Conservation (phyloP, 2,329 filamentous ascomycete species). For the Diplodia corticola region DNA sequence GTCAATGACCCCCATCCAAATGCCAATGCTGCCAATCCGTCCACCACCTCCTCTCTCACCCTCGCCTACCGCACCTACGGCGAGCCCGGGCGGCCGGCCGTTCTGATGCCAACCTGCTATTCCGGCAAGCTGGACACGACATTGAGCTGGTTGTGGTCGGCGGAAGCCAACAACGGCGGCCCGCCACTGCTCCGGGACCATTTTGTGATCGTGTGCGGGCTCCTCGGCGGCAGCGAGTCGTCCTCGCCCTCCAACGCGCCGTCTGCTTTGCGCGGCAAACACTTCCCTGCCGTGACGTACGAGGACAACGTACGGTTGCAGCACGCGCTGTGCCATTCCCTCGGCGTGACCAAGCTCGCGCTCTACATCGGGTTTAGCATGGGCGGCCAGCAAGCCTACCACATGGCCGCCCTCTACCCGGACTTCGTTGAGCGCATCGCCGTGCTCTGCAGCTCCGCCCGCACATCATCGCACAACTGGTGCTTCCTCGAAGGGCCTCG, state of each 20-base stretch:
- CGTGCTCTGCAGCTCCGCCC: constrained; percentile 54
- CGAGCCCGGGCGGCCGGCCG: constrained; percentile 30
- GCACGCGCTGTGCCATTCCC: constrained; percentile 44
- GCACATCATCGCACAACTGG: constrained; percentile 55
- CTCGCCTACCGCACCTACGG: constrained; percentile 49
- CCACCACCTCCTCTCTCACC: constrained; percentile 29
- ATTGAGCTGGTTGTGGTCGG: constrained; percentile 45
- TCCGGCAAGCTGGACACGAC: constrained; percentile 54
- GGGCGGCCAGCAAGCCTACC: constrained; percentile 57
- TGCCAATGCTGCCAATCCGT: constrained; percentile 28
- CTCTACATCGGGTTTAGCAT: constrained; percentile 59
- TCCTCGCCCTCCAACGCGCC: constrained; percentile 53
- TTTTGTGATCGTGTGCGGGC: constrained; percentile 53
- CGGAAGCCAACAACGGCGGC: constrained; percentile 42
- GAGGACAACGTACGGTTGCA: constrained; percentile 57
- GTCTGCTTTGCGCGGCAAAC: background rate
- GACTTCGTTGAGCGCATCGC: constrained; percentile 46
- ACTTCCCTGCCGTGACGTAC: constrained; percentile 51
- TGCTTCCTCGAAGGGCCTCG: constrained; percentile 58
- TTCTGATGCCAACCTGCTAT: constrained; percentile 57
- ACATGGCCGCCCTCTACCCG: constrained; percentile 54
- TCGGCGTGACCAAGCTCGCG: constrained; percentile 48
- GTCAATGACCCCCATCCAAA: constrained; percentile 30
- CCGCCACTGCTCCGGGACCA: constrained; percentile 33
- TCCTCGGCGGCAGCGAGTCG: constrained; percentile 57